Base-by-base conservation (phyloP, 768 basidiomycete genomes). In the Russula emetica region DNA sequence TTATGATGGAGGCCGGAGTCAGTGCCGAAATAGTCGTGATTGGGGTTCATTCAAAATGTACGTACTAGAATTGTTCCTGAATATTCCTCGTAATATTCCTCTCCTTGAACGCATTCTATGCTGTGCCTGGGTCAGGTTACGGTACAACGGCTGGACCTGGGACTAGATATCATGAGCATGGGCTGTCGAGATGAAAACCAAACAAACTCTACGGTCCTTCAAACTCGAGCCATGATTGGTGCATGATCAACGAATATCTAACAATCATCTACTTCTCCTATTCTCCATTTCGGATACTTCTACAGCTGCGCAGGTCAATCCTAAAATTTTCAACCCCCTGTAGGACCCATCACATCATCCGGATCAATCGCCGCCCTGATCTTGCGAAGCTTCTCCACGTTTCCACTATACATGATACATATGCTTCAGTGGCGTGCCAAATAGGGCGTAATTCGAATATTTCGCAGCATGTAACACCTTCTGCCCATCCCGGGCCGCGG, bases 401-500 rank as follows among this genome's bases (percentile, higher is more conserved):
- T 70, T 14, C 13, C 36, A n/a, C 69, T n/a, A n/a, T n/a, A n/a
- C n/a, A n/a, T n/a, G 64, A 30, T 70, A 70, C 1, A 70, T 61
- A 14, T 32, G 22, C 55, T 64, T 45, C 50, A 70, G 22, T 8
- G 62, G 60, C 0, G 66, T 68, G 11, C 28, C 64, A 40, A 36
- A 55, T 3, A 70, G 57, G 10, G 64, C 66, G 18, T 70, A 70
- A 47, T 70, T 70, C n/a, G 24, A 32, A 22, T 70, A 70, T 13
- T 26, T 26, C 9, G 67, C 40, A 11, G 62, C 63, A 28, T 51
- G 47, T 5, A 45, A 54, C 32, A 64, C 42, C 32, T 66, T 55
- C 40, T 70, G 69, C 10, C 67, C 67, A 36, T 70, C 69, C 8
- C n/a, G n/a, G n/a, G n/a, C n/a, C n/a, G 69, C 66, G 38, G 56